Percentiles rank a stretch among this genome's conserved stretches.
These are phyloP conservation scores for Hanseniaspora uvarum DNA, from an alignment of 1,139 yeast genomes.

Conservation along the genomic window DNA sequence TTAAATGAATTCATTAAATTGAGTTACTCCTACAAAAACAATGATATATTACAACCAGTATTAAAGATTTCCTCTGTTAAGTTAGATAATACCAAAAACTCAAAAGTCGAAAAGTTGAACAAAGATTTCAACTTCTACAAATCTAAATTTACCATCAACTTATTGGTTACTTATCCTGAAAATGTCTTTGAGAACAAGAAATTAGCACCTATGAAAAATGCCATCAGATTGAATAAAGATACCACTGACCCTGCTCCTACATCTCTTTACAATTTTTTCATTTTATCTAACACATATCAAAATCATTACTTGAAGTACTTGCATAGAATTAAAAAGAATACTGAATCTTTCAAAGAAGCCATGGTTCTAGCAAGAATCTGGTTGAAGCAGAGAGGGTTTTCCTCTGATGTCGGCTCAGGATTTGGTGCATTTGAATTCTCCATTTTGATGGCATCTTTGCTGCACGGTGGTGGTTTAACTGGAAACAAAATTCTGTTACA, in stretches of 20 bases:
- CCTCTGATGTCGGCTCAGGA: slow-evolving; percentile 54
- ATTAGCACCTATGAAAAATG: slow-evolving; percentile 65
- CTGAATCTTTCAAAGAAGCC: slow-evolving; percentile 84
- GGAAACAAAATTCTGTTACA: slow-evolving; percentile 68
- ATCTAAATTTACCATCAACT: slow-evolving; percentile 60
- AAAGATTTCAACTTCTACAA: slow-evolving; percentile 47
- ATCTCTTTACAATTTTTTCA: slow-evolving; percentile 72
- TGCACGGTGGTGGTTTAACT: slow-evolving; percentile 72
- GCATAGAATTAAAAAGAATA: slow-evolving; percentile 61
- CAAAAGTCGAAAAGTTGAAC: slow-evolving; percentile 24
- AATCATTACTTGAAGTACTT: slow-evolving; percentile 63
- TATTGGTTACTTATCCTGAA: slow-evolving; percentile 63
- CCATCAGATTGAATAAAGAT: slow-evolving; percentile 56
- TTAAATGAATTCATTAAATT: slow-evolving; percentile 39
- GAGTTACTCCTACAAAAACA: slow-evolving; percentile 55
- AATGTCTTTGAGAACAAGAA: slow-evolving; percentile 65
- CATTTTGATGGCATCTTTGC: slow-evolving; percentile 63
- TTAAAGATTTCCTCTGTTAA: slow-evolving; percentile 40
- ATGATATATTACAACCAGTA: slow-evolving; percentile 57
- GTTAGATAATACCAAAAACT: slow-evolving; percentile 18
- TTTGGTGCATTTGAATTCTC: slow-evolving; percentile 91
- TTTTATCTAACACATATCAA: slow-evolving; percentile 58
- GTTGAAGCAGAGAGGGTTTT: slow-evolving; percentile 78
- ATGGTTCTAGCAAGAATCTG: slow-evolving; percentile 78
- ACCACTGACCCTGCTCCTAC: slow-evolving; percentile 43